Evolutionary conservation across 2,329 filamentous ascomycete genomes (phyloP).

Genomic region (Colletotrichum karsti): DNA sequence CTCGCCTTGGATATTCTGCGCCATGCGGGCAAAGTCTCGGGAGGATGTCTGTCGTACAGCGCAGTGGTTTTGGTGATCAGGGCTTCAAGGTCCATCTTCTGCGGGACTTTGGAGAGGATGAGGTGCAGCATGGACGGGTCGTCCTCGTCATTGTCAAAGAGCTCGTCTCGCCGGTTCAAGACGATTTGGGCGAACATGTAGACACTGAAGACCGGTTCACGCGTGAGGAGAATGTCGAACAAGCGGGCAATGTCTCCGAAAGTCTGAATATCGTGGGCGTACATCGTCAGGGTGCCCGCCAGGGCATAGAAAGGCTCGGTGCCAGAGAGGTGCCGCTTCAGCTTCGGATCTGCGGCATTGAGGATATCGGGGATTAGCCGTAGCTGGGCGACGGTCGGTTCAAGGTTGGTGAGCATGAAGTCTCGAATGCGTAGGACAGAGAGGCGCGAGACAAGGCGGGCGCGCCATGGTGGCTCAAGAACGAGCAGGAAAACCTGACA

Average conservation of each 20-base stretch:
- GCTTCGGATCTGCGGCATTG: slow-evolving; percentile 71
- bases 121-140: slow-evolving; percentile 94
- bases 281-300: slow-evolving; percentile 93
- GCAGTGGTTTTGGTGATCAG: slow-evolving; percentile 73
- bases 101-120: slow-evolving; percentile 85
- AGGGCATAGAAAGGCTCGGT: slow-evolving; percentile 92
- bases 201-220: slow-evolving; percentile 86
- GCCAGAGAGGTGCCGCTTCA: slow-evolving; percentile 79
- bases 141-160: slow-evolving; percentile 81
- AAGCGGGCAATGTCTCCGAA: slow-evolving; percentile 89
- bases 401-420: slow-evolving; percentile 93
- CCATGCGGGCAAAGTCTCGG: slow-evolving; percentile 78
- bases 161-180: slow-evolving; percentile 79
- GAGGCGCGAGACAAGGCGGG: slow-evolving; percentile 77
- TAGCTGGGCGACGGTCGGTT: slow-evolving; percentile 85
- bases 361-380: slow-evolving; percentile 86
- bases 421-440: slow-evolving; percentile 92
- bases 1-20: slow-evolving; percentile 75
- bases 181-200: slow-evolving; percentile 95
- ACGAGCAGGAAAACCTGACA: slow-evolving; percentile 94
- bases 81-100: slow-evolving; percentile 80
- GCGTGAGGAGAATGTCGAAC: slow-evolving; percentile 90
- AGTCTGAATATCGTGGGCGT: slow-evolving; percentile 92
- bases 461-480: slow-evolving; percentile 68
- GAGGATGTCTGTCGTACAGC: slow-evolving; percentile 75